Conservation (phyloP, 1,284 basidiomycete species). For the Boletus semigastroideus region DNA sequence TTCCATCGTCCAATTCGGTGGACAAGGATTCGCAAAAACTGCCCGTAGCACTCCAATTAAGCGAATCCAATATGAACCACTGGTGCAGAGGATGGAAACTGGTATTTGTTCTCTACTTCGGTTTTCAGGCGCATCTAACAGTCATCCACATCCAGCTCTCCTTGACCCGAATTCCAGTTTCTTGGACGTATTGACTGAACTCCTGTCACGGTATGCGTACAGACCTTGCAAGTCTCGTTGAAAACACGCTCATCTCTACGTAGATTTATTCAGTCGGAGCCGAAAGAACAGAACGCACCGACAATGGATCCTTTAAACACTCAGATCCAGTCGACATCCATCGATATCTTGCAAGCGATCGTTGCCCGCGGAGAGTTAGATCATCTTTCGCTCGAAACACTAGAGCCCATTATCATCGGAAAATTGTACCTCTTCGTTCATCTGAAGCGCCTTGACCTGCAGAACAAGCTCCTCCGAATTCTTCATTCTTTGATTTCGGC, state of each 20-base stretch:
- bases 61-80: constrained; percentile 57
- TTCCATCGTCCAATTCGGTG: constrained; percentile 82
- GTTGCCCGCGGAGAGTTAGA: constrained; percentile 80
- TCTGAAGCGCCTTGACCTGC: constrained; percentile 70
- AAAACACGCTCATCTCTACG: background rate
- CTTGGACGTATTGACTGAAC: constrained; percentile 68
- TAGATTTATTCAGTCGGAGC: constrained; percentile 78
- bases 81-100: constrained; percentile 57
- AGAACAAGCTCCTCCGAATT: constrained; percentile 91
- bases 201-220: constrained; percentile 61
- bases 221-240: background rate
- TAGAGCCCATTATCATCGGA: constrained; percentile 72
- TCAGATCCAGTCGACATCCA: constrained; percentile 68
- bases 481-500: constrained; percentile 83
- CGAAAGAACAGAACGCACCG: constrained; percentile 44
- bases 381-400: constrained; percentile 50
- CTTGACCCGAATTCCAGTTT: constrained; percentile 64
- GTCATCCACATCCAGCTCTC: constrained; percentile 45
- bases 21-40: constrained; percentile 79
- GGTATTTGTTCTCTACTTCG: constrained; percentile 39
- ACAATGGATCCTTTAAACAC: constrained; percentile 64
- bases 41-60: constrained; percentile 60
- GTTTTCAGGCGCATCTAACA: constrained; percentile 15
- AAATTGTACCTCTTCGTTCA: constrained; percentile 79
- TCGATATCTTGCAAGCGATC: constrained; percentile 83